phyloP scores from a whole-genome alignment of 23 red algal genomes.

The Gracilaria vermiculophylla region DNA sequence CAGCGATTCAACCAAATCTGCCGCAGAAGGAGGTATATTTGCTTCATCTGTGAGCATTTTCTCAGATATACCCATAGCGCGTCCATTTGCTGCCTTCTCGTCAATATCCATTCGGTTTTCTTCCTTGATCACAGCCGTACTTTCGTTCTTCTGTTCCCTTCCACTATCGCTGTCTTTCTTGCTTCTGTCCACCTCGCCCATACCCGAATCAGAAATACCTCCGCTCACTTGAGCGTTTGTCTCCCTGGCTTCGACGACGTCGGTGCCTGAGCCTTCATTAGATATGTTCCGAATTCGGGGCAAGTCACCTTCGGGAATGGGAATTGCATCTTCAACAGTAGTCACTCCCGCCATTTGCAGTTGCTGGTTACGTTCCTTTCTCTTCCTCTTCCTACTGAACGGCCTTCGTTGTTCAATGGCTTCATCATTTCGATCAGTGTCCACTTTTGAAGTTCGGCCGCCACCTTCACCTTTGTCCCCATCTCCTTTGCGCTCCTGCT shows the following conservation, averaged over 20 bases:
- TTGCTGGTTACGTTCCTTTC: conserved; percentile 32
- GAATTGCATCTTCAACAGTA: conserved; percentile 38
- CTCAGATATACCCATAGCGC: conserved; percentile 42
- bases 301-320: conserved; percentile 50
- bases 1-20: conserved; percentile 58
- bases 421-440: not conserved
- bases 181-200: not conserved
- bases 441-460: not conserved
- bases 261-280: not conserved
- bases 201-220: not conserved
- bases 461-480: not conserved
- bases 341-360: conserved; percentile 35
- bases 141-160: not conserved
- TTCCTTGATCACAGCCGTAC: not conserved
- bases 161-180: not conserved
- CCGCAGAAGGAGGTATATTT: conserved; percentile 37
- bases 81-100: conserved; percentile 29
- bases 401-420: conserved; percentile 19
- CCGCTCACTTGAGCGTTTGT: not conserved
- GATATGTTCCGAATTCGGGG: conserved; percentile 66
- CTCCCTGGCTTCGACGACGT: not conserved
- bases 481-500: not conserved
- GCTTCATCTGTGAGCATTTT: conserved; percentile 49
- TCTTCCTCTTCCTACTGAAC: conserved; percentile 34
- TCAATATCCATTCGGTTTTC: conserved; percentile 43